phyloP scores from a whole-genome alignment of 2,329 filamentous ascomycete species.

The Pseudogymnoascus sp. region DNA sequence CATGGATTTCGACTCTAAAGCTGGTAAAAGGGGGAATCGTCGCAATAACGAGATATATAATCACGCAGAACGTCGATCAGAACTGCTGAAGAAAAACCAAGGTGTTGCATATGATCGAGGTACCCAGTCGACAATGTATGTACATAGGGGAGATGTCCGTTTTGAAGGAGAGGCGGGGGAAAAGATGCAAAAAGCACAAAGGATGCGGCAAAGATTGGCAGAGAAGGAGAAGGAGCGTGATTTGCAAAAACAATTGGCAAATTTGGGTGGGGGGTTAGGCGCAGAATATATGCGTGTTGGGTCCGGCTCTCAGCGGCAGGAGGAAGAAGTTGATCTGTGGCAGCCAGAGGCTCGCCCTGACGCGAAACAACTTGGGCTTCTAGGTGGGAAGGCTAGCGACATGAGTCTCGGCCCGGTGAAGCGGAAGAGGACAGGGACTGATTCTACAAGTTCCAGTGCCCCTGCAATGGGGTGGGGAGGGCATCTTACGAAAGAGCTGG shows the following conservation, averaged over 20 bases:
- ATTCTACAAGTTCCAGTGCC: slow-evolving; percentile 23
- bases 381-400: slow-evolving; percentile 33
- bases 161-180: slow-evolving; percentile 43
- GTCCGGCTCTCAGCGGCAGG: slow-evolving; percentile 11
- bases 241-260: slow-evolving; percentile 59
- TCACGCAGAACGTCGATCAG: slow-evolving; percentile 19
- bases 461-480: slow-evolving; percentile 48
- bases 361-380: slow-evolving; percentile 38
- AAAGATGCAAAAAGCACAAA: slow-evolving; percentile 55
- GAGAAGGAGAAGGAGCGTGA: slow-evolving; percentile 65
- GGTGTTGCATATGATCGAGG: slow-evolving; percentile 46
- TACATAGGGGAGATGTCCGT: slow-evolving; percentile 27
- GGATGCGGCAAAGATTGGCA: slow-evolving; percentile 55
- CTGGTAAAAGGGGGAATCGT: slow-evolving; percentile 10
- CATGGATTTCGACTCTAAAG: slow-evolving; percentile 41
- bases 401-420: slow-evolving; percentile 54
- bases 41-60: slow-evolving; percentile 17
- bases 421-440: slow-evolving; percentile 47
- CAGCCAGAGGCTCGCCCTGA: slow-evolving; percentile 32
- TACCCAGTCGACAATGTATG: slow-evolving; percentile 50
- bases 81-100: slow-evolving; percentile 27
- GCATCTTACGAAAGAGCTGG: slow-evolving; percentile 46
- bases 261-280: slow-evolving; percentile 57
- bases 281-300: slow-evolving; percentile 56
- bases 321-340: neutral